Conservation (phyloP, 2,329 filamentous ascomycete genomes). For the Aspergillaceae sp. region DNA sequence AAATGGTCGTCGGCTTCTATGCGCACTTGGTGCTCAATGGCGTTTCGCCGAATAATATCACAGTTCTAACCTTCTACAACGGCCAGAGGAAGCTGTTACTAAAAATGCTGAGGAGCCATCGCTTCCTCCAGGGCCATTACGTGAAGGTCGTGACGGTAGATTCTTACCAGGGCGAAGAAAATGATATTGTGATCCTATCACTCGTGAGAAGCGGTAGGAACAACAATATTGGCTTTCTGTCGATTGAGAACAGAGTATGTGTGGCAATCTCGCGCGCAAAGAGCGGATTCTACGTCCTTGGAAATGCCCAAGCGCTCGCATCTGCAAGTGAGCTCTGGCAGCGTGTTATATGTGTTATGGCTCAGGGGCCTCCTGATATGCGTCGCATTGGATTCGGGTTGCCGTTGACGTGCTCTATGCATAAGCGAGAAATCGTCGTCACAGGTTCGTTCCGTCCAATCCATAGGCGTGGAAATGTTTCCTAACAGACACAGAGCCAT, state of each 20-base stretch:
- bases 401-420: constrained; percentile 56
- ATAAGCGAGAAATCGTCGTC: constrained; percentile 47
- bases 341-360: constrained; percentile 40
- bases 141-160: constrained; percentile 72
- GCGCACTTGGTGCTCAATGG: constrained; percentile 65
- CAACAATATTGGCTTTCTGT: constrained; percentile 62
- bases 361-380: constrained; percentile 8
- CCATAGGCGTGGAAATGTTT: not conserved
- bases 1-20: constrained; percentile 66
- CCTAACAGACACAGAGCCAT: constrained; percentile 28
- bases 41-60: constrained; percentile 54
- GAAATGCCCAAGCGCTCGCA: constrained; percentile 54
- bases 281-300: constrained; percentile 76
- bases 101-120: constrained; percentile 34
- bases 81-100: constrained; percentile 65
- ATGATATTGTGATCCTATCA: constrained; percentile 72
- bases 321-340: constrained; percentile 44
- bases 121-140: constrained; percentile 36
- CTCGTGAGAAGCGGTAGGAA: constrained; percentile 61
- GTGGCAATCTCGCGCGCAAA: constrained; percentile 62
- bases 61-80: constrained; percentile 79
- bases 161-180: constrained; percentile 86
- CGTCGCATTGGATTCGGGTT: constrained; percentile 44
- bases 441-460: constrained; percentile 21
- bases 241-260: constrained; percentile 54